Conservation (phyloP, 768 basidiomycete species). For the Amanita thiersii region DNA sequence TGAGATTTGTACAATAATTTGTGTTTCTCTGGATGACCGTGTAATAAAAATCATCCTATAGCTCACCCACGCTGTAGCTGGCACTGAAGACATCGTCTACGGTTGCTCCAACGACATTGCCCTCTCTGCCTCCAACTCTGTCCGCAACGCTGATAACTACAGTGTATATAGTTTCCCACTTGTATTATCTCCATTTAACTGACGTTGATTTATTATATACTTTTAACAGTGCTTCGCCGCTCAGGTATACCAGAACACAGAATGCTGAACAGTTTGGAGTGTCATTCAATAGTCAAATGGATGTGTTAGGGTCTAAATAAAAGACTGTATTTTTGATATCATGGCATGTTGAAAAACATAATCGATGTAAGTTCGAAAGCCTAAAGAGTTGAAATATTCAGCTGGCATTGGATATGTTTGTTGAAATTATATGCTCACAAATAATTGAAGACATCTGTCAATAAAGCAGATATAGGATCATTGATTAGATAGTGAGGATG, state of each 20-base stretch:
- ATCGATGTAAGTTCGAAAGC: too few relatives aligned
- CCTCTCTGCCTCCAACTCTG: slow-evolving; percentile 23
- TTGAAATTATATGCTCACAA: too few relatives aligned
- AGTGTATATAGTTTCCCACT: slow-evolving; percentile 35
- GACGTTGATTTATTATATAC: background rate
- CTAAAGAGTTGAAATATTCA: too few relatives aligned
- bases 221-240: slow-evolving; percentile 32
- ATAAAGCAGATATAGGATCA: too few relatives aligned
- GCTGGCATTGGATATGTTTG: too few relatives aligned
- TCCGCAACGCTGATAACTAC: slow-evolving; percentile 38
- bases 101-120: slow-evolving; percentile 33
- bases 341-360: too few relatives aligned
- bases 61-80: slow-evolving; percentile 34
- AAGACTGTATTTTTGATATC: too few relatives aligned
- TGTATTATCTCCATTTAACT: background rate
- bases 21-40: background rate
- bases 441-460: too few relatives aligned
- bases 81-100: slow-evolving; percentile 32
- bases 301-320: too few relatives aligned
- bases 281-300: too few relatives aligned
- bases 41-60: slow-evolving; percentile 7
- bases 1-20: too few relatives aligned
- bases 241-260: slow-evolving; percentile 33
- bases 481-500: too few relatives aligned
- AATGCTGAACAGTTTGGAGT: slow-evolving; percentile 20